Evolutionary conservation across 345 rosid genomes (phyloP).

Genomic region (Eucalyptus urophylla): DNA sequence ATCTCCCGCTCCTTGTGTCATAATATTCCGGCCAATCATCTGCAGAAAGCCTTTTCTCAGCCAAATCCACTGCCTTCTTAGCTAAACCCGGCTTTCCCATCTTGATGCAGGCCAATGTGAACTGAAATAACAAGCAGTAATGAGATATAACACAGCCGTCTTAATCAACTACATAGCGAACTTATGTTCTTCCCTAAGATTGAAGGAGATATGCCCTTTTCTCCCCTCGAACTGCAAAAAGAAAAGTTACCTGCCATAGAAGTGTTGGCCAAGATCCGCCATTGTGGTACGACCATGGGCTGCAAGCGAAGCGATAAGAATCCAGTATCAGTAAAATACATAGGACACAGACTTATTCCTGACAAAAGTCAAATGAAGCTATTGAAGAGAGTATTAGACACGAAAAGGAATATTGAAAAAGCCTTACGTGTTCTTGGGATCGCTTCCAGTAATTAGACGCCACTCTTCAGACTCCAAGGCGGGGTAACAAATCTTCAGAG

Average conservation of each 20-base stretch:
- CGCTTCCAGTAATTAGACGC: conserved; percentile 92
- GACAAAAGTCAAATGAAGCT: neutral
- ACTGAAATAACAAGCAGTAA: conserved; percentile 18
- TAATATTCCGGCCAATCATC: conserved; percentile 94
- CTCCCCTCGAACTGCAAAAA: neutral
- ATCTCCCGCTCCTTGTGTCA: conserved; percentile 65
- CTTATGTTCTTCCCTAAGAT: neutral
- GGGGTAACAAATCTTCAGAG: conserved; percentile 88
- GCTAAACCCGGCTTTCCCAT: conserved; percentile 77
- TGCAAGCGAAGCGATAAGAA: conserved; percentile 9
- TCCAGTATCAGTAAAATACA: neutral
- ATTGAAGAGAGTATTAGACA: neutral
- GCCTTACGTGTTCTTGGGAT: conserved; percentile 95
- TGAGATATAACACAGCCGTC: neutral
- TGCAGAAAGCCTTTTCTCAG: conserved; percentile 51
- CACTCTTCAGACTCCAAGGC: conserved; percentile 87
- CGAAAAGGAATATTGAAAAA: neutral
- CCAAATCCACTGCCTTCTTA: conserved; percentile 53
- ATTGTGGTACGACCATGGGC: conserved; percentile 98
- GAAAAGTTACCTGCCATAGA: conserved; percentile 71
- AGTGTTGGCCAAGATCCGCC: conserved; percentile 99
- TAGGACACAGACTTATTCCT: neutral
- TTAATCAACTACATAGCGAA: neutral
- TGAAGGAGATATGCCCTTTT: neutral
- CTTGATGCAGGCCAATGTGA: conserved; percentile 86